A percentile compares a stretch with the other conserved stretches of the same genome.
These are phyloP conservation scores for Meripilus lineatus DNA, from an alignment of 1,284 basidiomycete species.

Conservation along the genomic window DNA sequence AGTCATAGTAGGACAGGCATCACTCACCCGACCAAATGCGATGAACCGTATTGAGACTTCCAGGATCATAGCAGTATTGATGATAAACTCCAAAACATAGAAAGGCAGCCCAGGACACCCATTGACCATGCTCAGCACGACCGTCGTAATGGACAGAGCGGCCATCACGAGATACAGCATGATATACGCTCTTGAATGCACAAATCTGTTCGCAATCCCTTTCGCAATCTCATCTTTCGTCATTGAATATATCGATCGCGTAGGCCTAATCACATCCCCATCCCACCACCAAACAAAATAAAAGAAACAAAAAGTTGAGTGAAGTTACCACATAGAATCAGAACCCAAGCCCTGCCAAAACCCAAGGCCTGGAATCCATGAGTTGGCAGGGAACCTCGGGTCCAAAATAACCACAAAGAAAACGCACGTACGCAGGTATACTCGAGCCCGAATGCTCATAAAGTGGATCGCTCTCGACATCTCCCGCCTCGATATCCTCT, in stretches of 20 bases:
- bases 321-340: too few relatives aligned
- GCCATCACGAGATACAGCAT: constrained; percentile 90
- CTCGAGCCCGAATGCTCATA: constrained; percentile 13
- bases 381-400: constrained; percentile 19
- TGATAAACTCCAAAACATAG: constrained; percentile 87
- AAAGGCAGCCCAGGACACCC: constrained; percentile 79
- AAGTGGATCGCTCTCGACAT: constrained; percentile 26
- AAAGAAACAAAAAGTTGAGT: too few relatives aligned
- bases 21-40: constrained; percentile 81
- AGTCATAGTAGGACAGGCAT: background rate
- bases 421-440: constrained; percentile 24
- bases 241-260: constrained; percentile 76
- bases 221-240: constrained; percentile 73
- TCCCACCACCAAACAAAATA: too few relatives aligned
- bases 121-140: constrained; percentile 79
- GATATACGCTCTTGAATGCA: constrained; percentile 78
- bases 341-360: too few relatives aligned
- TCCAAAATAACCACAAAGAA: too few relatives aligned
- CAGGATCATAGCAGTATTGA: constrained; percentile 89
- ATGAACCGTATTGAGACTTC: constrained; percentile 87
- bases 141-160: constrained; percentile 83
- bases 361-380: too few relatives aligned
- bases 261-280: too few relatives aligned
- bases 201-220: constrained; percentile 81
- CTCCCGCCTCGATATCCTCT: constrained; percentile 33